Evolutionary conservation across 2,329 filamentous ascomycete genomes (phyloP).

Genomic region (Colletotrichum navitas): DNA sequence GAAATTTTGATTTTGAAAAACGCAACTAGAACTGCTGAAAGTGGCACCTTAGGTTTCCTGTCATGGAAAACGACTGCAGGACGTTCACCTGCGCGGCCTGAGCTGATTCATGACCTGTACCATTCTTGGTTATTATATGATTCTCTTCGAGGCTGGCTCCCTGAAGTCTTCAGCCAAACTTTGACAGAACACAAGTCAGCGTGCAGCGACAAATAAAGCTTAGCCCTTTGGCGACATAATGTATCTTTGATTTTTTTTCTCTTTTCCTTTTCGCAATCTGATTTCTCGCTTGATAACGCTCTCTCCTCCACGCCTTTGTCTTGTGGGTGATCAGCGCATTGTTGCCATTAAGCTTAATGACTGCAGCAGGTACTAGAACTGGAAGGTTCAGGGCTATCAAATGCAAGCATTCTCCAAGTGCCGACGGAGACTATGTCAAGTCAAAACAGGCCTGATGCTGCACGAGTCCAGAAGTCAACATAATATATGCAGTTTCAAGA

Average conservation of each 20-base stretch:
- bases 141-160: neutral
- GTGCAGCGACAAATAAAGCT: neutral
- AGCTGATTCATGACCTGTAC: neutral
- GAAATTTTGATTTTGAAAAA: neutral
- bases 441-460: too few relatives aligned
- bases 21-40: neutral
- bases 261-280: neutral
- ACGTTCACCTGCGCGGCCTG: neutral
- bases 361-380: too few relatives aligned
- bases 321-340: neutral
- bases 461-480: neutral
- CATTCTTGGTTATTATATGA: neutral
- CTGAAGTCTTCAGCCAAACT: neutral
- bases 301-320: neutral
- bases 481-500: neutral
- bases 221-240: neutral
- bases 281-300: conserved; percentile 1
- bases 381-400: too few relatives aligned
- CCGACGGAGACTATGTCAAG: neutral
- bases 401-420: neutral
- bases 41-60: neutral
- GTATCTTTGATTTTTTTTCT: neutral
- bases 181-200: neutral
- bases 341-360: neutral
- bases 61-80: neutral